phyloP scores from a whole-genome alignment of 768 basidiomycete species.

The Phaeotremella skinneri region DNA sequence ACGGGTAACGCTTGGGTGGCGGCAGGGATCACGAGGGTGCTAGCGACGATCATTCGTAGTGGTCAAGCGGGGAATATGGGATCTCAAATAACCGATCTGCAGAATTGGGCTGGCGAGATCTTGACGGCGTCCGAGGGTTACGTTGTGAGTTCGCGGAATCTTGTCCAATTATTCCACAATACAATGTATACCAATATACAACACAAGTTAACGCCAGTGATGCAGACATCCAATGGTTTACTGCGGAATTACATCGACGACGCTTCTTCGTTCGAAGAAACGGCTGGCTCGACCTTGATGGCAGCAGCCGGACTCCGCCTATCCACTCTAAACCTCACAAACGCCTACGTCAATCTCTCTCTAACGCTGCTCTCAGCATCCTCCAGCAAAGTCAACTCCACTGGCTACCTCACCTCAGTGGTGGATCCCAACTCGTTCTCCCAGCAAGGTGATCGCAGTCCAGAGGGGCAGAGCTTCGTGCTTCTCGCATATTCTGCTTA shows the following conservation, averaged over 20 bases:
- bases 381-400: slow-evolving; percentile 49
- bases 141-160: slow-evolving; percentile 35
- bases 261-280: slow-evolving; percentile 50
- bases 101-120: slow-evolving; percentile 53
- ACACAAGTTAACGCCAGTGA: not conserved
- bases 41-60: slow-evolving; percentile 52
- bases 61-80: slow-evolving; percentile 43
- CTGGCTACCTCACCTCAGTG: slow-evolving; percentile 52
- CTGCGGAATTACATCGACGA: slow-evolving; percentile 53
- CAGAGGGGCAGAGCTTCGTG: slow-evolving; percentile 50
- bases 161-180: not conserved
- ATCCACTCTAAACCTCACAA: slow-evolving; percentile 47
- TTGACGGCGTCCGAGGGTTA: slow-evolving; percentile 42
- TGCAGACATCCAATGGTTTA: slow-evolving; percentile 49
- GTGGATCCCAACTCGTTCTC: slow-evolving; percentile 53
- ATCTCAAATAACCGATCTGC: slow-evolving; percentile 47
- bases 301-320: slow-evolving; percentile 46
- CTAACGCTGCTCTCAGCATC: slow-evolving; percentile 50
- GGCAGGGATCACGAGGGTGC: slow-evolving; percentile 54
- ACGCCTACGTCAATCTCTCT: slow-evolving; percentile 47
- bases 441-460: slow-evolving; percentile 44
- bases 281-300: slow-evolving; percentile 50
- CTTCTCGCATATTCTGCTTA: slow-evolving; percentile 48
- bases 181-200: not conserved
- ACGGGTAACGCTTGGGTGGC: slow-evolving; percentile 57